These are phyloP conservation scores for Glycyrrhiza uralensis DNA, from an alignment of 306 rosid genomes.

Conservation along the genomic window DNA sequence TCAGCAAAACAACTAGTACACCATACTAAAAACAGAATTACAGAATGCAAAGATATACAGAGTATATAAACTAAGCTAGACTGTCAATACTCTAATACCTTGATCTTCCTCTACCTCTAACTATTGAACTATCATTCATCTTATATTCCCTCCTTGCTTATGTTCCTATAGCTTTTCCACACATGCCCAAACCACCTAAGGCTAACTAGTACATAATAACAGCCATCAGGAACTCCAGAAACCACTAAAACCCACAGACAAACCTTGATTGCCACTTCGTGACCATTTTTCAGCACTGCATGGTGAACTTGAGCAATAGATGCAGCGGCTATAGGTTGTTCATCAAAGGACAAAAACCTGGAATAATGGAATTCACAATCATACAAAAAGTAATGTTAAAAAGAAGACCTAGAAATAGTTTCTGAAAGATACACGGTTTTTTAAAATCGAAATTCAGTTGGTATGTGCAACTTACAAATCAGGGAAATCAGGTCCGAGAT, in stretches of 20 bases:
- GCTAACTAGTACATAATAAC: neutral
- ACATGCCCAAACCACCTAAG: neutral
- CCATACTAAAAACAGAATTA: no score
- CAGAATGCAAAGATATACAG: no score
- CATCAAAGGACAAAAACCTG: constrained; percentile 81
- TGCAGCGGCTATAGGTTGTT: constrained; percentile 84
- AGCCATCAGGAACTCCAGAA: constrained; percentile 4
- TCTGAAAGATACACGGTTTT: neutral
- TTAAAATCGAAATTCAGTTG: constrained; percentile 12
- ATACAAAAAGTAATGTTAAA: neutral
- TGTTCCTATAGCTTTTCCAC: neutral
- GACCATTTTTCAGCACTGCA: constrained; percentile 61
- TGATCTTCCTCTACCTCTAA: neutral
- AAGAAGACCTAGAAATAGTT: neutral
- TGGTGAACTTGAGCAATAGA: constrained; percentile 93
- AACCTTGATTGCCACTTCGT: constrained; percentile 92
- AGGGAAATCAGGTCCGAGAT: constrained; percentile 60
- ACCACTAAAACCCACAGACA: constrained; percentile 25
- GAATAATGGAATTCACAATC: constrained; percentile 15
- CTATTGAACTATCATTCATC: neutral
- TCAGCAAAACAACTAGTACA: no score
- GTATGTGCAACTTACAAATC: constrained; percentile 54
- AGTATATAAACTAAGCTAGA: no score
- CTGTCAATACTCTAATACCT: no score
- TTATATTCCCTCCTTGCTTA: neutral